phyloP scores from a whole-genome alignment of 1,139 yeast species.

The Scheffersomyces stambukii region DNA sequence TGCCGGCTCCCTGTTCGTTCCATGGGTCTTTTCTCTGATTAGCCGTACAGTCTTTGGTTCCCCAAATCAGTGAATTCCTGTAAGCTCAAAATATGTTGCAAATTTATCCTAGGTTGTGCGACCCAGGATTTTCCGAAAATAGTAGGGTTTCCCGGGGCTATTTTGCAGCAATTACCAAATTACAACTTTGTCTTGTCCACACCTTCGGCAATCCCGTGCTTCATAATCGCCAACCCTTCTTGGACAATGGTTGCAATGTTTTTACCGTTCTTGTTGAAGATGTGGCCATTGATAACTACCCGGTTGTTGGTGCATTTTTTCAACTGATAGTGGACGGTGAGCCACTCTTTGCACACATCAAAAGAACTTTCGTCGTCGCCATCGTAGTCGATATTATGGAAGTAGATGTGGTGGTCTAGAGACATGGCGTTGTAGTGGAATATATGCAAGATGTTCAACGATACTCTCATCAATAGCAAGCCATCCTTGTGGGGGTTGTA shows the following conservation, averaged over 20 bases:
- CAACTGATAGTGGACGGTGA: slow-evolving; percentile 35
- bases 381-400: slow-evolving; percentile 27
- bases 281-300: slow-evolving; percentile 35
- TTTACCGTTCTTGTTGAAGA: slow-evolving; percentile 30
- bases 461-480: slow-evolving; percentile 22
- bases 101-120: too few species aligned
- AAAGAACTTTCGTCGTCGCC: slow-evolving; percentile 20
- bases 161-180: neutral
- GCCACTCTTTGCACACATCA: slow-evolving; percentile 39
- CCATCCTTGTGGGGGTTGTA: slow-evolving; percentile 35
- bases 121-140: too few species aligned
- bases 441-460: slow-evolving; percentile 37
- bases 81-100: too few species aligned
- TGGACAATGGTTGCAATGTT: slow-evolving; percentile 41
- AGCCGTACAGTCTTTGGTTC: too few species aligned
- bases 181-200: slow-evolving; percentile 13
- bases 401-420: slow-evolving; percentile 44
- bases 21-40: too few species aligned
- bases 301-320: slow-evolving; percentile 33
- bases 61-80: too few species aligned
- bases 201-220: slow-evolving; percentile 24
- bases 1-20: too few species aligned
- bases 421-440: slow-evolving; percentile 49
- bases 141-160: too few species aligned
- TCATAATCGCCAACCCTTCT: slow-evolving; percentile 39